phyloP scores from a whole-genome alignment of 805 yeast species.

The Zygoascus biomembranicola region DNA sequence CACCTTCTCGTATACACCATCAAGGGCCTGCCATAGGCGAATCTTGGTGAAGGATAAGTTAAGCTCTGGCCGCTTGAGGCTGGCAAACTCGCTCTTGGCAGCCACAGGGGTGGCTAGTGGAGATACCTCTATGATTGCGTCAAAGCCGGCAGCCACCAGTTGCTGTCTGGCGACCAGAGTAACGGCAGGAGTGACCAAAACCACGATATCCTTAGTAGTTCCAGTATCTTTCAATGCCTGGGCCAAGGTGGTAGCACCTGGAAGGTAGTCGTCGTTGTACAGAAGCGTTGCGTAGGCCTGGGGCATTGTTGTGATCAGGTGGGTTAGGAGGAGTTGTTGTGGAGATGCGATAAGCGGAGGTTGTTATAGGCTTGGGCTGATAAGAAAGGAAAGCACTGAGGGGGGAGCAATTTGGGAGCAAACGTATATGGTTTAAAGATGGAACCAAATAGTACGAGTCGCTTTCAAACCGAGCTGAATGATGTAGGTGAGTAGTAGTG shows the following conservation, averaged over 20 bases:
- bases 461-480: too few species aligned
- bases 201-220: slow-evolving; percentile 19
- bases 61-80: slow-evolving; percentile 43
- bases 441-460: too few species aligned
- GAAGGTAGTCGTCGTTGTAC: slow-evolving; percentile 35
- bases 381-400: too few species aligned
- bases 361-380: too few species aligned
- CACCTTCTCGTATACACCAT: slow-evolving; percentile 23
- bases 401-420: too few species aligned
- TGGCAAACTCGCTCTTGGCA: slow-evolving; percentile 19
- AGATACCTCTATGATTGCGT: slow-evolving; percentile 21
- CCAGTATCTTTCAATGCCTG: slow-evolving; percentile 23
- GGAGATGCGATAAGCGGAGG: too few species aligned
- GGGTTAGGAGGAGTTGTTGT: neutral
- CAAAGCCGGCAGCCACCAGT: slow-evolving; percentile 8
- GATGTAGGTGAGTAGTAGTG: too few species aligned
- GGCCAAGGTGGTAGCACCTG: slow-evolving; percentile 47
- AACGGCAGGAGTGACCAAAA: slow-evolving; percentile 24
- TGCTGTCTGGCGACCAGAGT: slow-evolving; percentile 10
- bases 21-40: slow-evolving; percentile 40
- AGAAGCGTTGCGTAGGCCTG: slow-evolving; percentile 38
- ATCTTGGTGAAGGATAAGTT: slow-evolving; percentile 44
- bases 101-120: neutral
- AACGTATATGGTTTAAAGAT: too few species aligned
- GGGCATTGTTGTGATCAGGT: neutral